phyloP scores from a whole-genome alignment of 1,284 basidiomycete genomes.

The Leccinum insigne region DNA sequence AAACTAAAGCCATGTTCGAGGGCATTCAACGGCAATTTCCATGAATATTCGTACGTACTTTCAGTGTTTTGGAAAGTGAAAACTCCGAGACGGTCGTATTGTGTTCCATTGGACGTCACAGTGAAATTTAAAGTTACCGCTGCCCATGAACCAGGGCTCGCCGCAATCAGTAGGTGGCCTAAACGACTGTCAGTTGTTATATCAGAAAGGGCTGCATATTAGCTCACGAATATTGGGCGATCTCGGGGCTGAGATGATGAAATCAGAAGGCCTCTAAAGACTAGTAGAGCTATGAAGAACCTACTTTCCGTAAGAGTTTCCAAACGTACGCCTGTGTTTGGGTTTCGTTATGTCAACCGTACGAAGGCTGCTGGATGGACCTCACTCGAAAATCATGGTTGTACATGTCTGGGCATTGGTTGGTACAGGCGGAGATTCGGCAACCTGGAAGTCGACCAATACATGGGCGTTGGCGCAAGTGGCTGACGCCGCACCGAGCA shows the following conservation, averaged over 20 bases:
- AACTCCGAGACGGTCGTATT: constrained; percentile 71
- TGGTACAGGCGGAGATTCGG: constrained; percentile 67
- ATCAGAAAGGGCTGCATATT: neutral
- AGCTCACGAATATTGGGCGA: constrained; percentile 63
- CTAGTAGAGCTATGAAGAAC: constrained; percentile 22
- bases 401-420: constrained; percentile 60
- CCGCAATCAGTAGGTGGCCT: constrained; percentile 77
- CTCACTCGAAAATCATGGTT: constrained; percentile 63
- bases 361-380: neutral
- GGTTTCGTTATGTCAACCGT: constrained; percentile 1
- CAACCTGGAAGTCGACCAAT: constrained; percentile 72
- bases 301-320: constrained; percentile 66
- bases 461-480: constrained; percentile 37
- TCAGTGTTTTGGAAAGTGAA: constrained; percentile 78
- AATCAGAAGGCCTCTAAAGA: neutral
- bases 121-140: constrained; percentile 74
- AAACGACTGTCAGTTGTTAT: constrained; percentile 2
- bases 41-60: constrained; percentile 43
- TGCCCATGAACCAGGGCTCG: constrained; percentile 69
- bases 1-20: constrained; percentile 43
- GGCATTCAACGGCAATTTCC: neutral
- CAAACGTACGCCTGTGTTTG: constrained; percentile 61
- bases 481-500: constrained; percentile 13
- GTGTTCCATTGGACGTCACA: constrained; percentile 76
- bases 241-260: constrained; percentile 50